Base-by-base conservation (phyloP, 1,139 yeast genomes). In the Suhomyces atakaporum region DNA sequence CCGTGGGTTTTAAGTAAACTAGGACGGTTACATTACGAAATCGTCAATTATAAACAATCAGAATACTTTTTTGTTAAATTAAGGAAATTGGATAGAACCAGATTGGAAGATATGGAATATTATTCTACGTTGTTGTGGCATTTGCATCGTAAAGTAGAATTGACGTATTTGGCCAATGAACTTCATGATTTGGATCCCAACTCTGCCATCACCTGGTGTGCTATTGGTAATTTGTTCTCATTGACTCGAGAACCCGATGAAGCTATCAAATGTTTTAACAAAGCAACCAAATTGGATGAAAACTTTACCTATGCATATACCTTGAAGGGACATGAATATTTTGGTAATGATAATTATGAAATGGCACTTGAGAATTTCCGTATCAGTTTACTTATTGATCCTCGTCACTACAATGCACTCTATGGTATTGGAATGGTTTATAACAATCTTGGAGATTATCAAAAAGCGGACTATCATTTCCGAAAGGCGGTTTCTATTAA, bases 371-470 rank as follows among this genome's bases (percentile, higher is more conserved):
- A 84, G 42, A 79, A 87, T 45, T 94, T 89, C 70, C 66, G 97
- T 26, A 70, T 75, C 43, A 94, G 97, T 7, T 71, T 92, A 30
- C 65, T 84, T 12, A 73, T 82, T 29, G 96, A 92, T 53, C 73
- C 83, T 33, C 73, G 92, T 40, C 97, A 89, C 58, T 92, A 90
- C 60, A 92, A 92, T 62, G 97, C 98, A 0, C 80, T 92, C 54
- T 94, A 92, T 54, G 98, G 98, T 15, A 77, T 94, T 41, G 98
- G 98, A 6, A 89, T 89, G 95, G 95, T 90, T 26, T 86, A 84
- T 58, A 75, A 89, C 58, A 86, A 89, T 51, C 65, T 89, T 36
- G 97, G 97, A 3, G 90, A 88, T 51, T 81, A 81, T 51, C 80
- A 76, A 29, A 80, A 81, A 53, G 96, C 98, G 0, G 92, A 89